phyloP scores from a whole-genome alignment of 2,329 filamentous ascomycete species.

The Xylaria arbuscula region DNA sequence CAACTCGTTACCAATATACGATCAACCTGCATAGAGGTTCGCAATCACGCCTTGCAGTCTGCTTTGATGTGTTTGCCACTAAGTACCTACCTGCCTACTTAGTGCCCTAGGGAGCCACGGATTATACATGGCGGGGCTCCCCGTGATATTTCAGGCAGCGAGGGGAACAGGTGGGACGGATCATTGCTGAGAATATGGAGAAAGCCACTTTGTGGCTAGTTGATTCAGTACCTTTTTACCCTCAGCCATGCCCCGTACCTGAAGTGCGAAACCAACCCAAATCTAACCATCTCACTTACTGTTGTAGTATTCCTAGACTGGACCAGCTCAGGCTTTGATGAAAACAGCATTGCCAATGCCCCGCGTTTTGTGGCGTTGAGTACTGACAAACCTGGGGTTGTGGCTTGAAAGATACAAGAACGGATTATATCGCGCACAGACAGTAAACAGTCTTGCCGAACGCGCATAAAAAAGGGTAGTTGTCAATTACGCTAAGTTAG shows the following conservation, averaged over 20 bases:
- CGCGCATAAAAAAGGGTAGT: not conserved
- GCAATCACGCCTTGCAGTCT: slow-evolving; percentile 22
- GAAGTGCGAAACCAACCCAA: not conserved
- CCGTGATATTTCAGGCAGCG: slow-evolving; percentile 11
- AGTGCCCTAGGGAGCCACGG: not conserved
- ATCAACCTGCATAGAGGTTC: slow-evolving; percentile 17
- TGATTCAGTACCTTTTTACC: not conserved
- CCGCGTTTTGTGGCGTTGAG: slow-evolving; percentile 9
- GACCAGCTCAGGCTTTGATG: not conserved
- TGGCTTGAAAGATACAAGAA: not conserved
- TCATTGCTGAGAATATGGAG: not conserved
- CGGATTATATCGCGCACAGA: not conserved
- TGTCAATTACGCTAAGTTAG: not conserved
- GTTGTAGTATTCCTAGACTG: not conserved
- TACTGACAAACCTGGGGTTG: not conserved
- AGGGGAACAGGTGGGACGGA: slow-evolving; percentile 23
- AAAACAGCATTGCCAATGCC: not conserved
- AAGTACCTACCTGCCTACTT: too few species aligned
- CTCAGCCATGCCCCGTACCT: not conserved
- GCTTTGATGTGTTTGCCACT: slow-evolving; percentile 15
- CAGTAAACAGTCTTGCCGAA: not conserved
- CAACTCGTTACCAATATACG: slow-evolving; percentile 19
- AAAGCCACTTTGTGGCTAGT: not conserved
- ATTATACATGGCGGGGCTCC: slow-evolving; percentile 22
- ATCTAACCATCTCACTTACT: not conserved